Evolutionary conservation across 2,329 filamentous ascomycete species (phyloP).

Genomic region (Pyrenochaeta sp.): DNA sequence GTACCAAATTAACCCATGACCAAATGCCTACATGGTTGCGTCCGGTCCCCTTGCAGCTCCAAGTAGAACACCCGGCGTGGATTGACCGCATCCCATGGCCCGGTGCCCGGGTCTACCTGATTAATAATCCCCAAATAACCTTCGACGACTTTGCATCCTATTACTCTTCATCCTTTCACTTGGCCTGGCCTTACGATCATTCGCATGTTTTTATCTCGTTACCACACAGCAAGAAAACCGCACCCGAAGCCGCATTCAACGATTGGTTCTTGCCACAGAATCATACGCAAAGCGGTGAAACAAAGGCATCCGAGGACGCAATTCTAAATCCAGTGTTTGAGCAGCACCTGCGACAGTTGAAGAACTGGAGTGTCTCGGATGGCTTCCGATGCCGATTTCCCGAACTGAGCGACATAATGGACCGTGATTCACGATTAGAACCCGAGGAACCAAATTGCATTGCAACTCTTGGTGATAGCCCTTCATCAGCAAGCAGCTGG

Average conservation of each 20-base stretch:
- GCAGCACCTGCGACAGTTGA: constrained; percentile 33
- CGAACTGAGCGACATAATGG: constrained; percentile 31
- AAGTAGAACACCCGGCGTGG: constrained; percentile 29
- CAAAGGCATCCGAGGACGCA: constrained; percentile 8
- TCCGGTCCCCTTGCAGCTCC: constrained; percentile 25
- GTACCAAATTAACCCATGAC: constrained; percentile 25
- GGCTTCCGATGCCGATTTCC: constrained; percentile 27
- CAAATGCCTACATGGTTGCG: constrained; percentile 35
- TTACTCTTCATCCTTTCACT: constrained; percentile 29
- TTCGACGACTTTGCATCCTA: constrained; percentile 33
- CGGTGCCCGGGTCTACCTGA: constrained; percentile 26
- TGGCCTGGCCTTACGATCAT: constrained; percentile 34
- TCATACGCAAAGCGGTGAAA: background rate
- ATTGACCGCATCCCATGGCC: constrained; percentile 38
- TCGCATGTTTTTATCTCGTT: constrained; percentile 25
- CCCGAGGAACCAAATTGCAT: background rate
- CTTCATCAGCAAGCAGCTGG: background rate
- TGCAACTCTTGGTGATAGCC: background rate
- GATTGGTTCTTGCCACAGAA: background rate
- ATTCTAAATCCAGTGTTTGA: constrained; percentile 36
- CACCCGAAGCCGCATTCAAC: background rate
- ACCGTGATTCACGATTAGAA: constrained; percentile 14
- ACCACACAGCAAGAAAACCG: background rate
- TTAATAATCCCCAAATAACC: constrained; percentile 28
- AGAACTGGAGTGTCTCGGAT: constrained; percentile 31